Evolutionary conservation across 441 rosid genomes (phyloP).

Genomic region (Populus tomentosa): DNA sequence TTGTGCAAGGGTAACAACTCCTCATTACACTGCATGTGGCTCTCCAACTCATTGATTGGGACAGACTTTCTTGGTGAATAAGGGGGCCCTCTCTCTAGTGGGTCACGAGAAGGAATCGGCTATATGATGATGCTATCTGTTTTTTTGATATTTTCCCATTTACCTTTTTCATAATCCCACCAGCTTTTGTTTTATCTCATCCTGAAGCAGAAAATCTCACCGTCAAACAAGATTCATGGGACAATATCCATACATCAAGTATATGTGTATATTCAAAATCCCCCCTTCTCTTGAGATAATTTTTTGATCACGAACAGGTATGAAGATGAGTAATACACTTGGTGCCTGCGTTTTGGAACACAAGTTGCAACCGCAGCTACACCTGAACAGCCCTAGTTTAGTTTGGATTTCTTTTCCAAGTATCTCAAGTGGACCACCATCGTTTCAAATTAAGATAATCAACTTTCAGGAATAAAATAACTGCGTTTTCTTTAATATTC

Average conservation of each 20-base stretch:
- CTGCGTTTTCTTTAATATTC: no score
- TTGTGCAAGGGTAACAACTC: background rate
- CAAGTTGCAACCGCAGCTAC: no score
- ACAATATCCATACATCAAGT: background rate
- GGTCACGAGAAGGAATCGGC: background rate
- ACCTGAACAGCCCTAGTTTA: no score
- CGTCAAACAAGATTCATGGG: background rate
- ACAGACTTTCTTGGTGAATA: background rate
- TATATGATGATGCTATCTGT: background rate
- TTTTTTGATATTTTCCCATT: background rate
- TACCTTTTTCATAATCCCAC: background rate
- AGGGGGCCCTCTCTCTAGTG: background rate
- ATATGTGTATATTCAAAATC: no score
- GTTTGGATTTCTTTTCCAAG: no score
- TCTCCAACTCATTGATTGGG: conserved; percentile 14
- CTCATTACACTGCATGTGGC: conserved; percentile 11
- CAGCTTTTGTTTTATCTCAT: background rate
- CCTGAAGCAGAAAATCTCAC: background rate
- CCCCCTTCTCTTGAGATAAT: no score
- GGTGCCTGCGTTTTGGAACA: no score
- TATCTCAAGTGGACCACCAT: no score
- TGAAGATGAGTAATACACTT: no score
- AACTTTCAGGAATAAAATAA: no score
- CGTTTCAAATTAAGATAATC: no score
- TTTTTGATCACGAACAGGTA: no score